Base-by-base conservation (phyloP, 352 stramenopile species). In the Globisporangium rhizosaccharum region DNA sequence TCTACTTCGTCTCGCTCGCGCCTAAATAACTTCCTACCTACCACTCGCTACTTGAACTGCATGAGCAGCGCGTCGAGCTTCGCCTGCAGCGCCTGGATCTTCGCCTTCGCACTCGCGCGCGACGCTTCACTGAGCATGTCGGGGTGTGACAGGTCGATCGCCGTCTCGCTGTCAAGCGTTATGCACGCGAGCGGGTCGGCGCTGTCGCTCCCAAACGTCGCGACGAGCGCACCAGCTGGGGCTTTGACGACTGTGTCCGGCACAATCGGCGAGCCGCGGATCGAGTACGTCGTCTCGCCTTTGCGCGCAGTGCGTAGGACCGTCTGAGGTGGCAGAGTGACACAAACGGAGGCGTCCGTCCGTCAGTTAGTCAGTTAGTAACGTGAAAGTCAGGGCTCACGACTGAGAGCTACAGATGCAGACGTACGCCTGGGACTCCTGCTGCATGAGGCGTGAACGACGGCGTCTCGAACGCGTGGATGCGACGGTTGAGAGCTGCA, bases 1-100 rank as follows among this genome's bases (percentile, higher is more conserved):
- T 97, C 18, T 98, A 97, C 76, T 75, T 97, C 15, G 80, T 86
- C 52, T 76, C 89, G 14, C 74, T 96, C 39, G 68, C 70, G 25
- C 66, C 69, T 33, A 74, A 28, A 51, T 61, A 65, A 65, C 23
- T 51, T 58, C 57, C 37, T n/a, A 28, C 9, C 6, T 25, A 45
- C 36, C 18, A 33, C 11, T 28, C 23, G 17, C 50, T 71, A 74
- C 45, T 87, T 83, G 48, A 88, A 79, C 62, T 87, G 77, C 49
- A 63, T 68, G 57, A 90, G 62, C 51, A 92, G 53, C 25, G 81
- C 72, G 37, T 76, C 73, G 44, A 92, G 72, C 61, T 88, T 88
- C 51, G 77, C 78, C 55, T 88, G 82, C 33, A 92, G 71, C 33
- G 75, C 77, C 56, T 88, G 67, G 15, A 92, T 61, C 59, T 87